Evolutionary conservation across 75 land plant species (phyloP).

Genomic region (Isoetes taiwanensis): DNA sequence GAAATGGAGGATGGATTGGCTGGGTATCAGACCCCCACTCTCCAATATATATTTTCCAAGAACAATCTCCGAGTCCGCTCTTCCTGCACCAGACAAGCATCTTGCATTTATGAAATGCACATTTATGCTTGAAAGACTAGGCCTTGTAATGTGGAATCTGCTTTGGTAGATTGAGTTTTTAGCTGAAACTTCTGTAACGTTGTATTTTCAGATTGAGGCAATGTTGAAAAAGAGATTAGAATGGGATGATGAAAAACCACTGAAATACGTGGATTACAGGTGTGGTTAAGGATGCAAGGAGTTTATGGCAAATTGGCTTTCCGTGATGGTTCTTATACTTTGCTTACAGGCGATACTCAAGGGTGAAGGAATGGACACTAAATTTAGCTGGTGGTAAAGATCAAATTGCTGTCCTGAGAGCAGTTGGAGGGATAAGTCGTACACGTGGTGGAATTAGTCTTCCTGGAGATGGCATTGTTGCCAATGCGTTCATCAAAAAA

Average conservation of each 20-base stretch:
- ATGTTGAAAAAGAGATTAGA: constrained; percentile 62
- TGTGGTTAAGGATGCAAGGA: constrained; percentile 6
- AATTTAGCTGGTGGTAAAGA: constrained; percentile 65
- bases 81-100: no score
- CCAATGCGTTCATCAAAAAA: constrained; percentile 74
- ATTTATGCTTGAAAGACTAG: no score
- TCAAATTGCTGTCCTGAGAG: constrained; percentile 79
- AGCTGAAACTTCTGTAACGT: not conserved
- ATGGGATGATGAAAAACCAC: constrained; percentile 38
- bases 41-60: no score
- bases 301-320: not conserved
- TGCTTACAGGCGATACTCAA: constrained; percentile 62
- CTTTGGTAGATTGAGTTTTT: no score
- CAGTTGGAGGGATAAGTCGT: constrained; percentile 77
- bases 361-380: constrained; percentile 77
- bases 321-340: not conserved
- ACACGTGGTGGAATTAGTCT: constrained; percentile 39
- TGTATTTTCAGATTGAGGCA: constrained; percentile 42
- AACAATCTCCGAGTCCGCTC: no score
- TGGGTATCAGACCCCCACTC: no score
- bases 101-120: no score
- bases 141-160: no score
- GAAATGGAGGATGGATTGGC: no score
- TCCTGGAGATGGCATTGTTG: constrained; percentile 54
- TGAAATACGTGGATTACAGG: constrained; percentile 64